These are phyloP conservation scores for Aristolochia californica DNA, from an alignment of 164 flowering plant genomes.

Conservation along the genomic window DNA sequence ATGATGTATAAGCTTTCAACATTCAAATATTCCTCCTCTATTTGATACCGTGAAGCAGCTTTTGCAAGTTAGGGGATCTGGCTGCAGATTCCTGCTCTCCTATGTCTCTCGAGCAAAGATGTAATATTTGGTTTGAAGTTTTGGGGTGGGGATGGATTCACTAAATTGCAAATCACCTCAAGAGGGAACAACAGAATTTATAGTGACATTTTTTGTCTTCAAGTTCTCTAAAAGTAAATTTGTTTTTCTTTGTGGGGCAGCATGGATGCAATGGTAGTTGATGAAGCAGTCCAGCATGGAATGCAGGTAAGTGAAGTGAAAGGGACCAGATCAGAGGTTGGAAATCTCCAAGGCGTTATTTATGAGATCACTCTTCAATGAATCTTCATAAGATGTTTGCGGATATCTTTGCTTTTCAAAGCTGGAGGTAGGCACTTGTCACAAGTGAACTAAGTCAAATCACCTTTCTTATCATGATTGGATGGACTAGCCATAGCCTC, in stretches of 20 bases:
- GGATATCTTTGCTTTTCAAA: too few relatives aligned
- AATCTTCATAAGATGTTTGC: too few relatives aligned
- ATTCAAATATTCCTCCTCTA: constrained; percentile 64
- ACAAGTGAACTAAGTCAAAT: too few relatives aligned
- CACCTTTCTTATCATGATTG: too few relatives aligned
- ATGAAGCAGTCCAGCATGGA: constrained; percentile 5
- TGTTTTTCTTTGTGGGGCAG: background rate
- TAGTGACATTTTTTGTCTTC: background rate
- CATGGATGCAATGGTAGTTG: constrained; percentile 10
- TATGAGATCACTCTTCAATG: constrained; percentile 1
- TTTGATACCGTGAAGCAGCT: constrained; percentile 64
- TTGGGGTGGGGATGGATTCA: background rate
- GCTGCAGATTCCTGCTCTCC: constrained; percentile 68
- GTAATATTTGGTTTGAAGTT: constrained; percentile 21
- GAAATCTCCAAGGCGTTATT: constrained; percentile 5
- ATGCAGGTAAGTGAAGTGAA: constrained; percentile 2
- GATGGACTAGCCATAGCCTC: too few relatives aligned
- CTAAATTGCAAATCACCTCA: background rate
- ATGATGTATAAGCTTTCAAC: constrained; percentile 74
- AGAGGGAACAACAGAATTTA: background rate
- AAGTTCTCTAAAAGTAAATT: background rate
- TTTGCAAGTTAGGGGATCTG: constrained; percentile 21
- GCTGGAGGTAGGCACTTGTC: too few relatives aligned
- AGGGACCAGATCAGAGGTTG: constrained; percentile 3
- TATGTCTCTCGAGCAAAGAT: constrained; percentile 73